These are phyloP conservation scores for Pseudogymnoascus sp. DNA, from an alignment of 2,329 filamentous ascomycete species.

Conservation along the genomic window DNA sequence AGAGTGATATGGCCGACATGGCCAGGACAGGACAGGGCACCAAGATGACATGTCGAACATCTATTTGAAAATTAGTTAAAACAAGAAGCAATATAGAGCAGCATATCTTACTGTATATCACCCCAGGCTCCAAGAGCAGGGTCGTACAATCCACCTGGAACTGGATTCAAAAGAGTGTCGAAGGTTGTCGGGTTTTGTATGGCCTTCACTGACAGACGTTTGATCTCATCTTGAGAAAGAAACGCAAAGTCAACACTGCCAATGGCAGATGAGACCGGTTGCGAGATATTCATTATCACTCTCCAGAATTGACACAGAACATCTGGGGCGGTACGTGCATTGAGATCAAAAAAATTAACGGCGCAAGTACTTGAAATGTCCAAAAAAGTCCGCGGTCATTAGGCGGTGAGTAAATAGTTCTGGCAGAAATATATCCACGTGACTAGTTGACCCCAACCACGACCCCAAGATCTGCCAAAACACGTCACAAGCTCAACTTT, in stretches of 20 bases:
- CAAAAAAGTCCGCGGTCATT: constrained; percentile 6
- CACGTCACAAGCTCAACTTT: background rate
- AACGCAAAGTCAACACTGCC: constrained; percentile 84
- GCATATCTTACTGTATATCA: constrained; percentile 61
- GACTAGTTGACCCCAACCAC: constrained; percentile 1
- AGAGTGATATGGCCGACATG: constrained; percentile 94
- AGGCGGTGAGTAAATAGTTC: constrained; percentile 1
- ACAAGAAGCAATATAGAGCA: background rate
- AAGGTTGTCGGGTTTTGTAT: constrained; percentile 94
- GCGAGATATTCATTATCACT: constrained; percentile 58
- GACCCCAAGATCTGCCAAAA: background rate
- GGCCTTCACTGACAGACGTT: constrained; percentile 80
- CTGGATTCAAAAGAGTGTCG: constrained; percentile 80
- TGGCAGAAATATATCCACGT: constrained; percentile 6
- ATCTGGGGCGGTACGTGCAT: constrained; percentile 8
- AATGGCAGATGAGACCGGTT: constrained; percentile 76
- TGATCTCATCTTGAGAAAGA: constrained; percentile 73
- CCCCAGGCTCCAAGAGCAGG: constrained; percentile 83
- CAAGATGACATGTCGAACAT: constrained; percentile 87
- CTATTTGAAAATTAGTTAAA: constrained; percentile 36
- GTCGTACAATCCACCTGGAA: constrained; percentile 88
- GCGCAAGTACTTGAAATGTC: constrained; percentile 5
- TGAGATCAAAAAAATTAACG: constrained; percentile 6
- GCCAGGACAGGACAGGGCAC: constrained; percentile 73
- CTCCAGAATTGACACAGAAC: constrained; percentile 5